Evolutionary conservation across 345 rosid genomes (phyloP).

Genomic region (Firmiana major): DNA sequence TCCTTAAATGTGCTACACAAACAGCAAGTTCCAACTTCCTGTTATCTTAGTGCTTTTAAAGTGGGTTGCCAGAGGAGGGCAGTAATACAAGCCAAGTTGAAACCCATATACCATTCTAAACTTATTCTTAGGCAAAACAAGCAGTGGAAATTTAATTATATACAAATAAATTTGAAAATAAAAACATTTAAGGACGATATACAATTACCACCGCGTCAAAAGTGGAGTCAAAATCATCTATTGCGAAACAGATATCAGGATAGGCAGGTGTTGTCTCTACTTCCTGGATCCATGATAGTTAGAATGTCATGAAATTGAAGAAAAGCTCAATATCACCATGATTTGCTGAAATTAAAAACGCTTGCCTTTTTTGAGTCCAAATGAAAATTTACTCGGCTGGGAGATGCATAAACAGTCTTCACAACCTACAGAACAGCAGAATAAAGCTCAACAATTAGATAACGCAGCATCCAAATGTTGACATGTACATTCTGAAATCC

Average conservation of each 20-base stretch:
- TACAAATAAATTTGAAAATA: not conserved
- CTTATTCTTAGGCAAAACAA: not conserved
- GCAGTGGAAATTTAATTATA: not conserved
- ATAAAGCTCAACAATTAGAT: conserved; percentile 19
- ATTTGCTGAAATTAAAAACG: conserved; percentile 12
- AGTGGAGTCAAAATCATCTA: conserved; percentile 96
- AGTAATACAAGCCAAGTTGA: conserved; percentile 6
- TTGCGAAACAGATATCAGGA: conserved; percentile 95
- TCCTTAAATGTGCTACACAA: not conserved
- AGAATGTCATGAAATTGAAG: conserved; percentile 28
- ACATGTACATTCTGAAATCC: not conserved
- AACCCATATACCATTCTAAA: not conserved
- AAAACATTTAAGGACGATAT: not conserved
- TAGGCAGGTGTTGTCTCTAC: conserved; percentile 89
- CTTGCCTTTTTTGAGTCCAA: conserved; percentile 88
- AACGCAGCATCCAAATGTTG: not conserved
- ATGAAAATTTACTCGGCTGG: conserved; percentile 89
- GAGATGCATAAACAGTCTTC: conserved; percentile 96
- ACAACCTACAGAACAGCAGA: conserved; percentile 58
- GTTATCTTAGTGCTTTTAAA: not conserved
- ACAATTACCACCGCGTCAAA: conserved; percentile 90
- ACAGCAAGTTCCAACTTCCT: not conserved
- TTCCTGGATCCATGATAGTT: conserved; percentile 50
- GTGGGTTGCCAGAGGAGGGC: not conserved
- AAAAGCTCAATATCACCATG: conserved; percentile 1